These are phyloP conservation scores for Panicum miliaceum DNA, from an alignment of 176 grass and related monocot species.

Conservation along the genomic window DNA sequence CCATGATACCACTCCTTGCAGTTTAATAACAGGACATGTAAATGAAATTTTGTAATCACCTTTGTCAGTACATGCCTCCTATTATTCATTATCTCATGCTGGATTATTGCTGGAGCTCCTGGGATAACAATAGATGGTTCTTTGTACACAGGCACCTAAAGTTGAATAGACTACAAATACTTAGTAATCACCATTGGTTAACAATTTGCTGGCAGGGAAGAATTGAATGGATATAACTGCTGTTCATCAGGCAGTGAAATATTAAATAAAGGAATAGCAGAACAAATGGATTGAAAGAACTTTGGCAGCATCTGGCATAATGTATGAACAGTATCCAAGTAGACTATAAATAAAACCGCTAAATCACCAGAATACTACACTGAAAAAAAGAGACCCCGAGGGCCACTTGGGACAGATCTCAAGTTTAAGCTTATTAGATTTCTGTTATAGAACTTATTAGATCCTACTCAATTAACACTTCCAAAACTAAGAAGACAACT, in stretches of 20 bases:
- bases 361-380: background rate
- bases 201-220: conserved; percentile 2
- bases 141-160: conserved; percentile 85
- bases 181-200: conserved; percentile 16
- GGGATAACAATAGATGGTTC: conserved; percentile 76
- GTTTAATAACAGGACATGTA: conserved; percentile 14
- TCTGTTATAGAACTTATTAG: background rate
- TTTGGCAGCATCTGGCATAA: background rate
- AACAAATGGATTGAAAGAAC: background rate
- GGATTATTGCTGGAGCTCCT: conserved; percentile 80
- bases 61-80: conserved; percentile 95
- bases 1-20: conserved; percentile 19
- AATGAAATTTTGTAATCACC: conserved; percentile 54
- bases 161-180: background rate
- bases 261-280: conserved; percentile 3
- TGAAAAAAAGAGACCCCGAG: background rate
- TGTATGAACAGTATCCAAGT: background rate
- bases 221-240: background rate
- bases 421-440: conserved; percentile 25
- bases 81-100: conserved; percentile 98
- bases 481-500: background rate
- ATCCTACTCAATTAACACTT: background rate
- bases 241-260: background rate
- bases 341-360: background rate
- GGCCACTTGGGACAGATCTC: conserved; percentile 7